phyloP scores from a whole-genome alignment of 768 basidiomycete species.

The Pleurotus citrinopileatus region DNA sequence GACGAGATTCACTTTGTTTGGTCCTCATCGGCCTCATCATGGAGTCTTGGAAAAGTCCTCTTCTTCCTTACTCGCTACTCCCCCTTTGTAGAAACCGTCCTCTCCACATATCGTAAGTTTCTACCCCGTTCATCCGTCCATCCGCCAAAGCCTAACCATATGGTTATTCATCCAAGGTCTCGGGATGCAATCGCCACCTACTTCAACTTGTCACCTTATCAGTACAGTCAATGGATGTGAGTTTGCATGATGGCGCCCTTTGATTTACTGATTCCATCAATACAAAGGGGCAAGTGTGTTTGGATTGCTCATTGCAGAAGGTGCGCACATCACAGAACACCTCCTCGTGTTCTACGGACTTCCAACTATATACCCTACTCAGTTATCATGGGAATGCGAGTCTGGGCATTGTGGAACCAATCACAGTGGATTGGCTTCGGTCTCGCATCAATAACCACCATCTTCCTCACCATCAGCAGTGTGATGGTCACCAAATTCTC shows the following conservation, averaged over 20 bases:
- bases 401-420: not conserved
- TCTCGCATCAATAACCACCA: not conserved
- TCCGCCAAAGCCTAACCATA: not conserved
- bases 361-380: not conserved
- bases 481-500: not conserved
- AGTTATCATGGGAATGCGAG: not conserved
- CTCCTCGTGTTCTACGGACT: too few relatives aligned
- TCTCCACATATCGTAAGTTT: slow-evolving; percentile 17
- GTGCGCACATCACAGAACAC: not conserved
- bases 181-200: not conserved
- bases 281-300: not conserved
- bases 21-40: slow-evolving; percentile 16
- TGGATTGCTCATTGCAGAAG: not conserved
- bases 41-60: slow-evolving; percentile 20
- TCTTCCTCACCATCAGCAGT: not conserved
- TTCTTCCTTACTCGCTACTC: slow-evolving; percentile 26
- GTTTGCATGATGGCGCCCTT: not conserved
- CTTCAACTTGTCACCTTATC: not conserved
- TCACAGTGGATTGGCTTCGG: not conserved
- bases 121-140: not conserved
- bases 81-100: slow-evolving; percentile 18
- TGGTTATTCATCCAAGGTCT: not conserved
- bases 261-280: not conserved
- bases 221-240: not conserved
- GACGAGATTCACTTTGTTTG: slow-evolving; percentile 22